Evolutionary conservation across 805 yeast genomes (phyloP), one percentile per base, ranked within the genome.

Genomic region (Jamesozyma spencerorum): DNA sequence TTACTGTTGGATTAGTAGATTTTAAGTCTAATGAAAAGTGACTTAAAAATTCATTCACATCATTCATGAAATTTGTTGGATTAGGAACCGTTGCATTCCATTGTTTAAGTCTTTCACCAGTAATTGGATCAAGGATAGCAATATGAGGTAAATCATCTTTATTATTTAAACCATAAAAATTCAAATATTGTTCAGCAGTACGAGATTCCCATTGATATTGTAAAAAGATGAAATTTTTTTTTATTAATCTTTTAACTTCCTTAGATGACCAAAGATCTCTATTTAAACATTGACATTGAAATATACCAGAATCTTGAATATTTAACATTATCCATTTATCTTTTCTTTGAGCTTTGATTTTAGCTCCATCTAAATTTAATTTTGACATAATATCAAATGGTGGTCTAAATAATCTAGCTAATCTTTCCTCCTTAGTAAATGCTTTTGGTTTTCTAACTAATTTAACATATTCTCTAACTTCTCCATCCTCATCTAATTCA

Each of bases 71-170:
- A 15, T 62, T 67, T 3, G 71, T 69, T 0, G 72, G 67, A 15
- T 65, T 64, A 0, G 94, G 94, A 1, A 77, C 79, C 24, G 62
- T 63, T 1, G 74, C 75, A n/a, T 69, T 65, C 95, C 97, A 92
- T 39, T 69, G 70, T 49, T 74, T 72, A 41, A 86, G 73, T 44
- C 94, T 71, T 62, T 92, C 99, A 18, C 97, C 97, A 0, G 98
- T 92, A 58, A 88, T 77, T 2, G 98, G 97, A 55, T 92, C 99
- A 37, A 92, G 58, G 31, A 92, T 84, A 1, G 96, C 84, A 32
- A 92, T 79, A 58, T 92, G 97, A 1, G 99, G 99, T 57, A 66
- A 81, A 18, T 51, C 53, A 28, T 57, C 58, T 22, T 44, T 51
- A 28, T 71, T 74, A 2, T 68, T 63, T 35, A 84, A 71, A 3